Percentiles rank a stretch among this genome's conserved stretches.
phyloP scores from a whole-genome alignment of 1,284 basidiomycete genomes.

The Pseudozyma sp. region DNA sequence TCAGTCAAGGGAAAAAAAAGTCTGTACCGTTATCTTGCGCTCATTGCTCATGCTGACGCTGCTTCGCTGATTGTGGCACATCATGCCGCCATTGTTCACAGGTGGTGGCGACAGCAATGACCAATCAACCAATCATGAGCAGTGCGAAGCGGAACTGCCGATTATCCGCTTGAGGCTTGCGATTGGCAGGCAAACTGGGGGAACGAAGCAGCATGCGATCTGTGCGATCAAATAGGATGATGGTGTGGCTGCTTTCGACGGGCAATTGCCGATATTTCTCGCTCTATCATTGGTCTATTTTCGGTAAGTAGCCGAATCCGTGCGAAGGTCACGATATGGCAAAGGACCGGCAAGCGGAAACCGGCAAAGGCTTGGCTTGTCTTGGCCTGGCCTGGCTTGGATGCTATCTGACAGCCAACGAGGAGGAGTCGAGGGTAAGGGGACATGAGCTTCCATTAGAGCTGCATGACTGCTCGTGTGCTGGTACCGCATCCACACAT shows the following conservation, averaged over 20 bases:
- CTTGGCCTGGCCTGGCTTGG: neutral
- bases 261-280: conserved; percentile 1
- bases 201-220: neutral
- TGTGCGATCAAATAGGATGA: neutral
- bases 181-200: neutral
- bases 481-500: conserved; percentile 1
- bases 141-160: neutral
- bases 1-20: too few species aligned
- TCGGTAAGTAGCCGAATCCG: neutral
- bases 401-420: neutral
- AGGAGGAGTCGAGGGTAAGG: too few species aligned
- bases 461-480: conserved; percentile 5
- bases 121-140: neutral
- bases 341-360: neutral
- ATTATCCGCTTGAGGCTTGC: neutral
- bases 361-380: neutral
- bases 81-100: too few species aligned
- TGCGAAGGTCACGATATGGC: neutral
- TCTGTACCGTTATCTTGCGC: too few species aligned
- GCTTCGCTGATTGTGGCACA: too few species aligned
- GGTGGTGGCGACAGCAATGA: too few species aligned
- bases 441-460: neutral
- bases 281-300: neutral
- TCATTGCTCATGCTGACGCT: too few species aligned
- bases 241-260: neutral